Evolutionary conservation across 2,329 filamentous ascomycete species (phyloP).

Genomic region (Aspergillus cejpii): DNA sequence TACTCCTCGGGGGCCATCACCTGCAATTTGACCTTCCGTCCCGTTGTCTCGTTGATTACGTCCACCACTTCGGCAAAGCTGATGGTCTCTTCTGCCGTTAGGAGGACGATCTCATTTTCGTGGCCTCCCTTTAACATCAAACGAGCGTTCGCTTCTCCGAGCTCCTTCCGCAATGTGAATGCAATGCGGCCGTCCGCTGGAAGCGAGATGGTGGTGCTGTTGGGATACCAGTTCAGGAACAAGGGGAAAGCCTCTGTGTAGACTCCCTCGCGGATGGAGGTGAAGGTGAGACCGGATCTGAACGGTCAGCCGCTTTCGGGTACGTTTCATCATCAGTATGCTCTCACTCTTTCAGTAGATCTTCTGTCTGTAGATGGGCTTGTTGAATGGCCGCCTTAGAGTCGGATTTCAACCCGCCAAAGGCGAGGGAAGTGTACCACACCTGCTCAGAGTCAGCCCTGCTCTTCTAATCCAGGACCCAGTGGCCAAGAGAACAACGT

Average conservation of each 20-base stretch:
- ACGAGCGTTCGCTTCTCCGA: slow-evolving; percentile 50
- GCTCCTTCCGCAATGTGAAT: slow-evolving; percentile 48
- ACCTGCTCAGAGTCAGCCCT: slow-evolving; percentile 20
- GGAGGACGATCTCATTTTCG: slow-evolving; percentile 33
- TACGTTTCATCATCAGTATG: background rate
- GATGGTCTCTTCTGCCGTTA: slow-evolving; percentile 36
- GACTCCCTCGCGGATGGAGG: slow-evolving; percentile 52
- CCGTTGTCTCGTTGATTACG: slow-evolving; percentile 35
- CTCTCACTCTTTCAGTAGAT: slow-evolving; percentile 40
- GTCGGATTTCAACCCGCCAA: slow-evolving; percentile 42
- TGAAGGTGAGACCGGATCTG: slow-evolving; percentile 44
- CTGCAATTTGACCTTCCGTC: slow-evolving; percentile 28
- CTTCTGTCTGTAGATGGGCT: slow-evolving; percentile 53
- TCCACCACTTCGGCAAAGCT: slow-evolving; percentile 33
- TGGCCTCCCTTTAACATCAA: slow-evolving; percentile 42
- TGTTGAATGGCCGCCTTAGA: slow-evolving; percentile 50
- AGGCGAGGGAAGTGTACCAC: slow-evolving; percentile 56
- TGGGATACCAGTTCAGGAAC: slow-evolving; percentile 46
- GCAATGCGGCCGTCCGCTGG: slow-evolving; percentile 43
- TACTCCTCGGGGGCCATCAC: slow-evolving; percentile 34
- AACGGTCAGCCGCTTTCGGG: slow-evolving; percentile 1
- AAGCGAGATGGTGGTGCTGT: slow-evolving; percentile 26
- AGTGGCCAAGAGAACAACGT: slow-evolving; percentile 6
- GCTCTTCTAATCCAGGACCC: background rate
- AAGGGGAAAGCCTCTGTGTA: slow-evolving; percentile 57